phyloP scores from a whole-genome alignment of 345 rosid species.

The Triadica sebifera region DNA sequence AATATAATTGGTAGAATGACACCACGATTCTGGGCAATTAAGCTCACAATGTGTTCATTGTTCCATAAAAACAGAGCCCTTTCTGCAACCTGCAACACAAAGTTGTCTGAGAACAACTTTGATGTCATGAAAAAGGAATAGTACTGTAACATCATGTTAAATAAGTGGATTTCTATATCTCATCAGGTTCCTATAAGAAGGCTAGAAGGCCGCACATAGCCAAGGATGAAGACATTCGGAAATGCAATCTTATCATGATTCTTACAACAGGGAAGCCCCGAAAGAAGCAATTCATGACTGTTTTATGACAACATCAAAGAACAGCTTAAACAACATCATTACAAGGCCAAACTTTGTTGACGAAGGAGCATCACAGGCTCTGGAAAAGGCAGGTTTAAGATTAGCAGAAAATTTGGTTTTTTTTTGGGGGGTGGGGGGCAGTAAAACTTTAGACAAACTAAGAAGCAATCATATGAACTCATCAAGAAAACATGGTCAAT shows the following conservation, averaged over 20 bases:
- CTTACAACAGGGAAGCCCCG: background rate
- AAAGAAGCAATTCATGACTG: background rate
- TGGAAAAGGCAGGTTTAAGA: background rate
- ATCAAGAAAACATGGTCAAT: background rate
- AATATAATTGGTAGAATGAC: conserved; percentile 71
- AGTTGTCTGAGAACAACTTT: conserved; percentile 17
- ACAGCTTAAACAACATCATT: background rate
- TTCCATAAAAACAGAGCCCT: conserved; percentile 91
- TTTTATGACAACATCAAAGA: background rate
- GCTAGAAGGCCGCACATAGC: background rate
- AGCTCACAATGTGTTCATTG: conserved; percentile 73
- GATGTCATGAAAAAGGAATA: background rate
- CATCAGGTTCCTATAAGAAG: background rate
- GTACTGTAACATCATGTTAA: background rate
- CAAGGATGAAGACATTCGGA: background rate
- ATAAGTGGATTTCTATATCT: background rate
- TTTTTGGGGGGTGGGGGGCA: background rate
- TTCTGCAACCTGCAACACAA: conserved; percentile 73
- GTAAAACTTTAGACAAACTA: background rate
- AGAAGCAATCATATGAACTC: background rate
- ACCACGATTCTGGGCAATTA: conserved; percentile 69
- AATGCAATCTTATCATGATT: background rate
- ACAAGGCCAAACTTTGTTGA: background rate
- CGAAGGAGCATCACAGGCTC: background rate
- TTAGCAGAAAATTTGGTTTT: background rate